Conservation (phyloP, 345 rosid genomes). For the Trapa bicornis region DNA sequence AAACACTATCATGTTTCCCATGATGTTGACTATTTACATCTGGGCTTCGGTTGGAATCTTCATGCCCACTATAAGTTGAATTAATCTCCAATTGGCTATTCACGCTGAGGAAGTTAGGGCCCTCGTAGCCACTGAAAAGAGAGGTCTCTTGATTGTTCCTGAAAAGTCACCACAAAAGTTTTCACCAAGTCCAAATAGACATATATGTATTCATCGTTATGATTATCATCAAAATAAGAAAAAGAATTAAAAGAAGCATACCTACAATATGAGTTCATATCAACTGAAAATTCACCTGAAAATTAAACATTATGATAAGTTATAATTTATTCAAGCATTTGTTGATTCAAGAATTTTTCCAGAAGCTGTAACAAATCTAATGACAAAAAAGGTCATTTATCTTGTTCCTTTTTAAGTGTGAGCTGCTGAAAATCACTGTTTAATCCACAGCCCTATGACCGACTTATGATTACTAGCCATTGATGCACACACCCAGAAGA, state of each 20-base stretch:
- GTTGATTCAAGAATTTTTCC: neutral
- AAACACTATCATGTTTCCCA: conserved; percentile 14
- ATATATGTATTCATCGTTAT: neutral
- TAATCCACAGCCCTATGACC: too few relatives aligned
- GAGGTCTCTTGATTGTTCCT: conserved; percentile 44
- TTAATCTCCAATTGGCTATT: conserved; percentile 13
- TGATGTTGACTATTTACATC: conserved; percentile 18
- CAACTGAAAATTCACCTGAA: conserved; percentile 71
- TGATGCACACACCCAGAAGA: too few relatives aligned
- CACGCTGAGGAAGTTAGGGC: conserved; percentile 13
- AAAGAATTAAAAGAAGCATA: conserved; percentile 15
- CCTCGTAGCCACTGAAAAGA: conserved; percentile 23
- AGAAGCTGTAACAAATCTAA: neutral
- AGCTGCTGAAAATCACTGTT: too few relatives aligned
- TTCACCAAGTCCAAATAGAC: neutral
- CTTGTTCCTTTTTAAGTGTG: neutral
- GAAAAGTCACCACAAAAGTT: neutral
- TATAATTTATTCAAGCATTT: neutral
- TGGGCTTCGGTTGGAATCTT: conserved; percentile 10
- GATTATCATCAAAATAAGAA: neutral
- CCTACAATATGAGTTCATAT: conserved; percentile 42
- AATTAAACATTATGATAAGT: conserved; percentile 6
- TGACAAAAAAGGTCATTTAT: neutral
- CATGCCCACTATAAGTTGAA: neutral
- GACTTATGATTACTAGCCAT: too few relatives aligned